Conservation (phyloP, 768 basidiomycete genomes). For the Coprinopsis marcescibilis region DNA sequence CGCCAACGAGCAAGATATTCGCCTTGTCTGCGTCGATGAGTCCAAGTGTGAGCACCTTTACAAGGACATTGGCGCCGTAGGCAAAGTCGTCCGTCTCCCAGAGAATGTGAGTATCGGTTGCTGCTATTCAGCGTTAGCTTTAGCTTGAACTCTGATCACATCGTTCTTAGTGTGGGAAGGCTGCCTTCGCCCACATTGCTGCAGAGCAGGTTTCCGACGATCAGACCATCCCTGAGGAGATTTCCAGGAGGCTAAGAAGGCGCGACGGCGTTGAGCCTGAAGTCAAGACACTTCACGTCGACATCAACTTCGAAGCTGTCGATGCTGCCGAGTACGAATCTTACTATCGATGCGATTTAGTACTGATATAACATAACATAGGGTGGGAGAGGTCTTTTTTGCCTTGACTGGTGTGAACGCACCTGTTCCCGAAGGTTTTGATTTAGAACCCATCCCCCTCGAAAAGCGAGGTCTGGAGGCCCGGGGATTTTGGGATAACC, state of each 20-base stretch:
- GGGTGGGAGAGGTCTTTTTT: too few species aligned
- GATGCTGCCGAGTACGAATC: slow-evolving; percentile 4
- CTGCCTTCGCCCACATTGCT: slow-evolving; percentile 24
- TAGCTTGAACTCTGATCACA: too few species aligned
- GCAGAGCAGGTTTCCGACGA: slow-evolving; percentile 28
- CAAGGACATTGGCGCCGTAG: slow-evolving; percentile 23
- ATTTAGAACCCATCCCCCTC: too few species aligned
- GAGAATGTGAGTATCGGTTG: slow-evolving; percentile 25
- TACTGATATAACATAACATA: too few species aligned
- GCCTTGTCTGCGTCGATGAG: slow-evolving; percentile 27
- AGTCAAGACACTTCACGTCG: slow-evolving; percentile 28
- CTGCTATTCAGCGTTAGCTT: too few species aligned
- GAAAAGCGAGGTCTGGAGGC: too few species aligned
- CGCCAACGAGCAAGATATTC: slow-evolving; percentile 25
- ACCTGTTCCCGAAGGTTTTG: too few species aligned
- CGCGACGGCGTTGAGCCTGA: slow-evolving; percentile 19
- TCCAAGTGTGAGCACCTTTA: slow-evolving; percentile 20
- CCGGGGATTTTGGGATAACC: too few species aligned
- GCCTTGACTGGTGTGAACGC: too few species aligned
- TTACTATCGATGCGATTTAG: not conserved
- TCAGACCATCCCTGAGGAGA: slow-evolving; percentile 26
- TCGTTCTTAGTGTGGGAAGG: slow-evolving; percentile 14
- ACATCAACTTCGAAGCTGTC: slow-evolving; percentile 26
- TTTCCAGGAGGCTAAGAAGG: slow-evolving; percentile 20
- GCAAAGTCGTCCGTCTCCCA: slow-evolving; percentile 32